A percentile compares a stretch with the other conserved stretches of the same genome.
phyloP scores from a whole-genome alignment of 75 land plant genomes.

The Sequoia sempervirens region DNA sequence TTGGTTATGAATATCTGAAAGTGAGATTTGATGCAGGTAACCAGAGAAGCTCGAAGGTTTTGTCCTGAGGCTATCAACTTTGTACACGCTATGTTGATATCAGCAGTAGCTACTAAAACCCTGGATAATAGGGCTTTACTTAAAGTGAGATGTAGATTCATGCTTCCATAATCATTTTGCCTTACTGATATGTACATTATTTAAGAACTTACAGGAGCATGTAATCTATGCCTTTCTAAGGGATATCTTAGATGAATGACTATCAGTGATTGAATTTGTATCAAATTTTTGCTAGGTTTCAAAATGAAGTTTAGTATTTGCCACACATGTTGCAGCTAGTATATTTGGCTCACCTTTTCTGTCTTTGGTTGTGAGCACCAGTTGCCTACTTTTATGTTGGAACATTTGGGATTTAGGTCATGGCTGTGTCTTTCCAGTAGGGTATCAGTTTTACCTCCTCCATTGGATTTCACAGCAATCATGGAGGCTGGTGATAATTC shows the following conservation, averaged over 20 bases:
- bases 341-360: background rate
- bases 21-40: slow-evolving; percentile 33
- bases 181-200: background rate
- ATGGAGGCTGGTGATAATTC: slow-evolving; percentile 55
- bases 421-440: slow-evolving; percentile 42
- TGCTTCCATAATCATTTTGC: background rate
- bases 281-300: background rate
- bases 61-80: slow-evolving; percentile 83
- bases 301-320: background rate
- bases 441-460: slow-evolving; percentile 13
- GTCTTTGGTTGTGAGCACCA: background rate
- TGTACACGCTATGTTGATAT: slow-evolving; percentile 48
- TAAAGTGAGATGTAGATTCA: background rate
- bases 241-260: background rate
- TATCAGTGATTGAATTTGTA: background rate
- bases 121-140: background rate
- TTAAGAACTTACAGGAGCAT: background rate
- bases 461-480: slow-evolving; percentile 53
- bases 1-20: background rate
- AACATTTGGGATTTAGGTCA: slow-evolving; percentile 36
- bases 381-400: slow-evolving; percentile 27
- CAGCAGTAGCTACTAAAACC: slow-evolving; percentile 35
- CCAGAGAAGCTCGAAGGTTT: slow-evolving; percentile 62
- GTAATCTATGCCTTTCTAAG: background rate
- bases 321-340: background rate